These are phyloP conservation scores for Pyronema omphalodes DNA, from an alignment of 495 filamentous ascomycete genomes.

Conservation along the genomic window DNA sequence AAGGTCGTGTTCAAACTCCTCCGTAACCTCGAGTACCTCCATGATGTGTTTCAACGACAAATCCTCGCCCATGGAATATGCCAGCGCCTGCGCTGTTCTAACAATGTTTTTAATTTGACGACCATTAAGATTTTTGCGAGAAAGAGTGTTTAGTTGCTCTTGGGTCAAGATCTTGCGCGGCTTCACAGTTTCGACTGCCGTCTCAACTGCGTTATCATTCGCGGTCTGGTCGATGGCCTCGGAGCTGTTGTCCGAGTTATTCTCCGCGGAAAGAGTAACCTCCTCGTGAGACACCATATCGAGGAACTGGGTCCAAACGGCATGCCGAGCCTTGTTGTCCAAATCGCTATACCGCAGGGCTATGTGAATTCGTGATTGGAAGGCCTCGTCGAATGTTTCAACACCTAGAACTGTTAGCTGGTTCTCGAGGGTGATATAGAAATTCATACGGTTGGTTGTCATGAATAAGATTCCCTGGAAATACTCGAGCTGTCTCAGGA, in stretches of 20 bases:
- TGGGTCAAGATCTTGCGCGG: slow-evolving; percentile 32
- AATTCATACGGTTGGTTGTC: slow-evolving; percentile 44
- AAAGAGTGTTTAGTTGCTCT: slow-evolving; percentile 30
- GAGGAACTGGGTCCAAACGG: slow-evolving; percentile 73
- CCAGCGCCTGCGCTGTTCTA: slow-evolving; percentile 67
- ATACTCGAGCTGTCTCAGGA: slow-evolving; percentile 35
- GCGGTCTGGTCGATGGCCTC: background rate
- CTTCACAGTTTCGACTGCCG: background rate
- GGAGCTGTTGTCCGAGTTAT: background rate
- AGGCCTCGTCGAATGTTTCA: slow-evolving; percentile 40
- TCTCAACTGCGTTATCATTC: background rate
- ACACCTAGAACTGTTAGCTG: background rate
- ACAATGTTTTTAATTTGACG: slow-evolving; percentile 91
- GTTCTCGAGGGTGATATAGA: background rate
- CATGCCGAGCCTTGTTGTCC: slow-evolving; percentile 52
- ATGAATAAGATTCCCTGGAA: slow-evolving; percentile 69
- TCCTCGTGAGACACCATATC: slow-evolving; percentile 28
- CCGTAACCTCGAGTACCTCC: slow-evolving; percentile 61
- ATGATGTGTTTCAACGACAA: slow-evolving; percentile 69
- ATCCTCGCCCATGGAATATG: slow-evolving; percentile 51
- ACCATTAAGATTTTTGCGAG: slow-evolving; percentile 63
- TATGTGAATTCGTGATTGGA: slow-evolving; percentile 42
- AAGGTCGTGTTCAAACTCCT: slow-evolving; percentile 64
- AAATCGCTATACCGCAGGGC: slow-evolving; percentile 69
- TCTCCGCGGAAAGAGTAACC: background rate